Conservation (phyloP, 768 basidiomycete species). For the Royoungia palumana region DNA sequence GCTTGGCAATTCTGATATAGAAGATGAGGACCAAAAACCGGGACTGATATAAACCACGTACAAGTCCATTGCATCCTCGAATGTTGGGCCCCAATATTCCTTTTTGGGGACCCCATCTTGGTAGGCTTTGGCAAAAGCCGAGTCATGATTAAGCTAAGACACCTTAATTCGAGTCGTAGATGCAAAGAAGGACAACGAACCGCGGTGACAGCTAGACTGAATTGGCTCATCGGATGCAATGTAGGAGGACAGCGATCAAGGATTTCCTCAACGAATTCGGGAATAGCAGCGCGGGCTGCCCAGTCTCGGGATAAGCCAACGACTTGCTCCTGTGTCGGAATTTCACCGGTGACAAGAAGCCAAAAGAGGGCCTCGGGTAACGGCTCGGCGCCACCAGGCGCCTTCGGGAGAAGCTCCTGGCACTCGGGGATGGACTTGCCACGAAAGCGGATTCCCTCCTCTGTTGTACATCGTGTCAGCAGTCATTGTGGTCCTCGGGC, state of each 20-base stretch:
- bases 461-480: conserved; percentile 34
- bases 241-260: conserved; percentile 91
- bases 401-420: conserved; percentile 84
- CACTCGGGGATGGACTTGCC: conserved; percentile 93
- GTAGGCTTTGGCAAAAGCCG: conserved; percentile 94
- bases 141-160: conserved; percentile 83
- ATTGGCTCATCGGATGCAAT: conserved; percentile 98
- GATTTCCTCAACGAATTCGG: conserved; percentile 94
- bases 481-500: too few species aligned
- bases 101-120: conserved; percentile 88
- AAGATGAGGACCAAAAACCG: conserved; percentile 1
- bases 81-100: conserved; percentile 95
- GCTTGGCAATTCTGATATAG: conserved; percentile 80
- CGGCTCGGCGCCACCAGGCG: conserved; percentile 82
- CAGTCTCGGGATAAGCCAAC: conserved; percentile 85
- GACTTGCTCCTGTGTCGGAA: conserved; percentile 90
- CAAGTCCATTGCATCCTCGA: conserved; percentile 89
- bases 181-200: conserved; percentile 38
- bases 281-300: conserved; percentile 89
- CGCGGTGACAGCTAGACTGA: conserved; percentile 93
- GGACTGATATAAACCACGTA: conserved; percentile 30
- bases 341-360: conserved; percentile 92
- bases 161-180: neutral
- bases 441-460: conserved; percentile 98
- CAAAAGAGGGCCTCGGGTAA: conserved; percentile 94